A percentile compares a stretch with the other conserved stretches of the same genome.
These are phyloP conservation scores for Crithidia sp. DNA, from an alignment of 208 protist species.

Conservation along the genomic window DNA sequence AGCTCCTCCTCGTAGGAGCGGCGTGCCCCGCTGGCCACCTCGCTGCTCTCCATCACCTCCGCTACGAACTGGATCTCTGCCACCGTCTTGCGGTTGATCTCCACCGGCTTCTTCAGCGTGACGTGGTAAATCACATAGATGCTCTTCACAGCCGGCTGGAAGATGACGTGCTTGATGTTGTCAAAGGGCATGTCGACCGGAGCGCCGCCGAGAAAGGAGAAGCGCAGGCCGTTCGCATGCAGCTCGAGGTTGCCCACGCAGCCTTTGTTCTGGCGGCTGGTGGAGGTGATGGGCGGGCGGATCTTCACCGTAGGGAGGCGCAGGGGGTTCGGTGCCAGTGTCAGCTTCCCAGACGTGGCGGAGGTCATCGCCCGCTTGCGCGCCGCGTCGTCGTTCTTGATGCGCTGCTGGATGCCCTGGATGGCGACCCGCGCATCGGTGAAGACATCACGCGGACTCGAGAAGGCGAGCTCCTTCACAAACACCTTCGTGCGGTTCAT, in stretches of 20 bases:
- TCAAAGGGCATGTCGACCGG: constrained; percentile 94
- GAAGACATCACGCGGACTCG: constrained; percentile 60
- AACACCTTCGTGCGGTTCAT: constrained; percentile 86
- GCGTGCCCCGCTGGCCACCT: constrained; percentile 57
- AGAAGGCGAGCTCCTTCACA: constrained; percentile 90
- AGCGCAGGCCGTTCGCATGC: constrained; percentile 97
- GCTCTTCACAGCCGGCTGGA: constrained; percentile 94
- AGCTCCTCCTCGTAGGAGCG: constrained; percentile 82
- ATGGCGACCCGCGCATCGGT: constrained; percentile 60
- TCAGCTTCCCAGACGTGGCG: constrained; percentile 52
- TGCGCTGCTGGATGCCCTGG: constrained; percentile 69
- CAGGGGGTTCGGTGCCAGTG: constrained; percentile 42
- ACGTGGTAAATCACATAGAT: constrained; percentile 96
- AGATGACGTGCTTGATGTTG: constrained; percentile 98
- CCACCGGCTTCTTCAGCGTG: constrained; percentile 96
- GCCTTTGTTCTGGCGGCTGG: constrained; percentile 80
- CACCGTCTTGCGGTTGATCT: constrained; percentile 96
- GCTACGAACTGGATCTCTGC: constrained; percentile 96
- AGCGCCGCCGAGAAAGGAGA: constrained; percentile 76
- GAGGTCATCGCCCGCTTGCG: constrained; percentile 55
- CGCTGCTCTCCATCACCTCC: constrained; percentile 95
- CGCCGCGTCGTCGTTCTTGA: constrained; percentile 78
- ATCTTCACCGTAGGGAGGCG: constrained; percentile 91
- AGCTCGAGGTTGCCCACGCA: constrained; percentile 91
- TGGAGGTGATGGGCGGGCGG: constrained; percentile 77